These are phyloP conservation scores for Colletotrichum incanum DNA, from an alignment of 2,329 filamentous ascomycete species.

Conservation along the genomic window DNA sequence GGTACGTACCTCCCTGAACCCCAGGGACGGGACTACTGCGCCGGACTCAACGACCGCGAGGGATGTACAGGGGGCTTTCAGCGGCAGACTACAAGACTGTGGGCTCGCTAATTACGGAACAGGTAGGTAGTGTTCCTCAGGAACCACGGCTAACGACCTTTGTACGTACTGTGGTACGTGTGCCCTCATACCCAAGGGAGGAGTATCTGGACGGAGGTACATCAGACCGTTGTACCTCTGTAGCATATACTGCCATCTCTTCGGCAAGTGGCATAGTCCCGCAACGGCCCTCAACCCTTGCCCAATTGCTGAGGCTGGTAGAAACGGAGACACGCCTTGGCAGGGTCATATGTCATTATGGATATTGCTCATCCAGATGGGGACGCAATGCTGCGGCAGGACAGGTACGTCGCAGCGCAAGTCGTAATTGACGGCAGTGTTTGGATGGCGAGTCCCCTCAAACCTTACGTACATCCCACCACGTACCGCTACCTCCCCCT, in stretches of 20 bases:
- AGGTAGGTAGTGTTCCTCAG: conserved; percentile 10
- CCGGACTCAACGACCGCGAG: conserved; percentile 19
- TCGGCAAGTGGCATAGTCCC: conserved; percentile 20
- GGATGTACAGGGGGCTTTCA: conserved; percentile 30
- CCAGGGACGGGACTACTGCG: conserved; percentile 1
- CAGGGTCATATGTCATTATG: conserved; percentile 42
- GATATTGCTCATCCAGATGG: conserved; percentile 30
- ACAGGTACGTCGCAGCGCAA: conserved; percentile 31
- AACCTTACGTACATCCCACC: conserved; percentile 35
- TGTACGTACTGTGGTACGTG: neutral
- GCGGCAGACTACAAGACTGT: conserved; percentile 31
- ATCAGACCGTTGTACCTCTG: neutral
- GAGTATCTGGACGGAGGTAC: conserved; percentile 7
- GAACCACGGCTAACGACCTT: conserved; percentile 6
- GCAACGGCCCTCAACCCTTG: conserved; percentile 31
- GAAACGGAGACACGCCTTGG: conserved; percentile 38
- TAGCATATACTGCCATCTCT: conserved; percentile 16
- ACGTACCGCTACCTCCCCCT: conserved; percentile 18
- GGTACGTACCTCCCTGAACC: conserved; percentile 16
- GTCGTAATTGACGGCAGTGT: conserved; percentile 35
- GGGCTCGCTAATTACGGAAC: conserved; percentile 38
- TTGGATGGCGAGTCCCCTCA: conserved; percentile 41
- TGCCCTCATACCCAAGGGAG: conserved; percentile 11
- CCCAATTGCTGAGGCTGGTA: conserved; percentile 21
- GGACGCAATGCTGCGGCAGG: conserved; percentile 23